These are phyloP conservation scores for Coemansia aciculifera DNA, from an alignment of 192 early-diverging fungal genomes.

Conservation along the genomic window DNA sequence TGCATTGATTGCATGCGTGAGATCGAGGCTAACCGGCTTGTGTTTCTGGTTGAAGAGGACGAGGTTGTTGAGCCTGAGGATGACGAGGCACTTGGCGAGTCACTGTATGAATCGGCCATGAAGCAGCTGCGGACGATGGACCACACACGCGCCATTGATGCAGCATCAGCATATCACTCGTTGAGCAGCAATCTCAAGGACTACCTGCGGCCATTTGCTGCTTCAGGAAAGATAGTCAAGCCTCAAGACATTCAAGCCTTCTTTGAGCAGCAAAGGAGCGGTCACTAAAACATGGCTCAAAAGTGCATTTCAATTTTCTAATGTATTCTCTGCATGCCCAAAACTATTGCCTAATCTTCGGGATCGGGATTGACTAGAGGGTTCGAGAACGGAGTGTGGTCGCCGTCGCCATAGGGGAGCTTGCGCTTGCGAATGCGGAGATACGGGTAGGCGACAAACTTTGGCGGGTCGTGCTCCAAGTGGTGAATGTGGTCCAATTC, in stretches of 20 bases:
- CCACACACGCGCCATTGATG: conserved; percentile 71
- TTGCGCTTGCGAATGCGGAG: conserved; percentile 48
- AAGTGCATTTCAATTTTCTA: neutral
- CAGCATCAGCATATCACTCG: conserved; percentile 71
- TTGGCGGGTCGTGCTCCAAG: conserved; percentile 53
- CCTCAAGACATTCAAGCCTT: conserved; percentile 72
- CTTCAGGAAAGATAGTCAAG: conserved; percentile 73
- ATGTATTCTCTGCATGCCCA: neutral
- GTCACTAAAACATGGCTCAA: conserved; percentile 2
- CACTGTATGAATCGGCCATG: conserved; percentile 78
- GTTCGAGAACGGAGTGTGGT: conserved; percentile 54
- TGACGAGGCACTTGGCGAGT: conserved; percentile 68
- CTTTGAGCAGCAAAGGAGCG: conserved; percentile 56
- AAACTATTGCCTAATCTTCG: conserved; percentile 33
- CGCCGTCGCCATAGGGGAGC: conserved; percentile 54
- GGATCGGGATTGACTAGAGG: conserved; percentile 53
- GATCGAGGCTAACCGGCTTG: conserved; percentile 52
- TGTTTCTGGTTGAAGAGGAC: conserved; percentile 65
- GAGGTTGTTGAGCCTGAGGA: conserved; percentile 73
- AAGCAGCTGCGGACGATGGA: conserved; percentile 71
- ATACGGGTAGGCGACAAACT: conserved; percentile 46
- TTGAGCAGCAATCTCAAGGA: conserved; percentile 68
- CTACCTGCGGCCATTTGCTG: conserved; percentile 70
- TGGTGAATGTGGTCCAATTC: conserved; percentile 55
- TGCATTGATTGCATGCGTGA: conserved; percentile 62